A percentile compares a stretch with the other conserved stretches of the same genome.
phyloP scores from a whole-genome alignment of 257 asterid genomes.

The Lavandula angustifolia region DNA sequence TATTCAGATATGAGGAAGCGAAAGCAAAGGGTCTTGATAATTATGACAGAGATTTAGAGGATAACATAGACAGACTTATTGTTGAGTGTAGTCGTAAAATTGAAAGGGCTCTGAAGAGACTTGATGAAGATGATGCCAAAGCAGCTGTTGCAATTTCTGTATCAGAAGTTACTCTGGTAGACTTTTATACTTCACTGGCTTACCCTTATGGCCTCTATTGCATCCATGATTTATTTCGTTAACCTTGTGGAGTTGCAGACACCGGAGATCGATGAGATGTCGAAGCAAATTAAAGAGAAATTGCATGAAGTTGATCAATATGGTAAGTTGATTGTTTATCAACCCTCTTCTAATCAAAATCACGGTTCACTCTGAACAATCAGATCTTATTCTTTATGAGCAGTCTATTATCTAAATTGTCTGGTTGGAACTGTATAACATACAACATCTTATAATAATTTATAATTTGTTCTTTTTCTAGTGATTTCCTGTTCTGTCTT shows the following conservation, averaged over 20 bases:
- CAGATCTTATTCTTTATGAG: not conserved
- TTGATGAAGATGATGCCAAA: constrained; percentile 96
- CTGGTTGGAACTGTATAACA: not conserved
- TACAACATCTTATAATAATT: not conserved
- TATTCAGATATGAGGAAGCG: constrained; percentile 71
- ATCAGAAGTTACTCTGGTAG: constrained; percentile 85
- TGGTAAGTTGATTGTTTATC: constrained; percentile 47
- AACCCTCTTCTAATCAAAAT: not conserved
- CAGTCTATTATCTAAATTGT: not conserved
- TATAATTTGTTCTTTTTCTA: not conserved
- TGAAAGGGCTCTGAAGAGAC: constrained; percentile 83
- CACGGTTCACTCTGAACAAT: not conserved
- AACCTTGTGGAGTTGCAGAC: constrained; percentile 50
- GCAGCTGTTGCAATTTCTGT: constrained; percentile 96
- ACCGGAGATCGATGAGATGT: constrained; percentile 74
- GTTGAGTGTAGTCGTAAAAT: constrained; percentile 95
- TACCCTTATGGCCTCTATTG: not conserved
- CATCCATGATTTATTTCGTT: constrained; percentile 4
- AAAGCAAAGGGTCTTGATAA: constrained; percentile 81
- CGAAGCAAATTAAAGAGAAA: constrained; percentile 83
- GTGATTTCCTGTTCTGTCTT: constrained; percentile 10
- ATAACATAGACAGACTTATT: constrained; percentile 88
- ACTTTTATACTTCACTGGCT: constrained; percentile 14
- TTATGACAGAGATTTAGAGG: constrained; percentile 94
- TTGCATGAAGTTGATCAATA: constrained; percentile 72